A percentile compares a stretch with the other conserved stretches of the same genome.
Evolutionary conservation across 768 basidiomycete species (phyloP).

Genomic region (Daedaleopsis sinensis): DNA sequence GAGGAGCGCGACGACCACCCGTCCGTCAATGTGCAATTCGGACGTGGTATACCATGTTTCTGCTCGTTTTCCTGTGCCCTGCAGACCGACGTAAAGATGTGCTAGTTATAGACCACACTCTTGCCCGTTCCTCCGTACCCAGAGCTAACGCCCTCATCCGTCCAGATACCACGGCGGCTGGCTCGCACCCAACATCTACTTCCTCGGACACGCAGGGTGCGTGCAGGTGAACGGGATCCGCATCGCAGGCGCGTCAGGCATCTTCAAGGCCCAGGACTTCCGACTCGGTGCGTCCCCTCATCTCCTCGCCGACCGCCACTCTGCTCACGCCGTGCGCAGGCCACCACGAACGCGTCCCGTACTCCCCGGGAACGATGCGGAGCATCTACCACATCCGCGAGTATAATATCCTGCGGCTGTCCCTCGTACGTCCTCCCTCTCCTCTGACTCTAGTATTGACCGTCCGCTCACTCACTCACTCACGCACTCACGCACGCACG

Average conservation of each 20-base stretch:
- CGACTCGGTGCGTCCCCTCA: constrained; percentile 49
- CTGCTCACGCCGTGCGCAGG: constrained; percentile 44
- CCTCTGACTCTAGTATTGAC: not conserved
- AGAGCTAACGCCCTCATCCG: too few relatives aligned
- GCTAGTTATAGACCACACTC: too few relatives aligned
- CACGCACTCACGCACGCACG: not conserved
- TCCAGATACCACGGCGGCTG: constrained; percentile 93
- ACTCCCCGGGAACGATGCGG: constrained; percentile 67
- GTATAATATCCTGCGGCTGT: constrained; percentile 78
- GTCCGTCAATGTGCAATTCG: too few relatives aligned
- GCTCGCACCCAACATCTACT: constrained; percentile 97
- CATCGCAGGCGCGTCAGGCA: constrained; percentile 91
- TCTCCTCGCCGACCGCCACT: not conserved
- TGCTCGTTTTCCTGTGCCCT: too few relatives aligned
- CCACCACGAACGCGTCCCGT: constrained; percentile 82
- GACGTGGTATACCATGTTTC: too few relatives aligned
- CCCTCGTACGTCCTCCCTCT: constrained; percentile 52
- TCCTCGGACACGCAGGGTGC: constrained; percentile 89
- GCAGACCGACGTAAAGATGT: too few relatives aligned
- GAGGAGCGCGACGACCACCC: too few relatives aligned
- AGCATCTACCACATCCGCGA: constrained; percentile 92
- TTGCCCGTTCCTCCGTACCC: too few relatives aligned
- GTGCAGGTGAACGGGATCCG: constrained; percentile 86
- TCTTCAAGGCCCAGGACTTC: constrained; percentile 83
- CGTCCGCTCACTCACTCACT: not conserved